Evolutionary conservation across 305 asterid genomes (phyloP), one percentile per base, ranked within the genome.

Genomic region (Plantago rigida): DNA sequence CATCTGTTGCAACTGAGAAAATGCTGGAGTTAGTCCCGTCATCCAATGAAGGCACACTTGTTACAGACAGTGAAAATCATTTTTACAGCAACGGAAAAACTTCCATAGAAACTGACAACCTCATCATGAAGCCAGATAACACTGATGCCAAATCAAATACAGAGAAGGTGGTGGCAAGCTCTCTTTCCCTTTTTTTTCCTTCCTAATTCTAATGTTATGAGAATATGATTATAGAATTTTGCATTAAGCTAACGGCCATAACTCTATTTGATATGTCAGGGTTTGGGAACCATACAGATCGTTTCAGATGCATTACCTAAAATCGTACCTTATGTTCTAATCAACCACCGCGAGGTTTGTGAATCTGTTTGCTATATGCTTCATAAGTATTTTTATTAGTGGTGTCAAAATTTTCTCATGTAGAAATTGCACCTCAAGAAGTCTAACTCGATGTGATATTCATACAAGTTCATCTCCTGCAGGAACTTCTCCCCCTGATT

Each of bases 401-500:
- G 54, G 71, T 29, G 42, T 68, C 57, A 56, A 47, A 53, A 58
- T 51, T 59, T 65, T 53, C 48, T 59, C 47, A 47, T 19, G 26
- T 19, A 46, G 52, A 15, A 14, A 52, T 55, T 47, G 26, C 22
- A 51, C 64, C 61, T 63, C 65, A 64, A 15, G 59, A 62, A 22
- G 67, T 69, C 39, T 62, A 51, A 54, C 60, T 52, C 48, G 45
- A 68, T 69, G 60, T 65, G 61, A 55, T 53, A 50, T 51, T 63
- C 39, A 57, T 56, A 46, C 67, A 54, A 62, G 28, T 72, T 67
- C 41, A 56, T 71, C 47, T 66, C 24, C 59, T 70, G 65, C 72
- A 93, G 99, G 97, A 93, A 75, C 97, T 93, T 63, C 96, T 93
- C 74, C 99, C 99, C 77, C 82, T 89, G 63, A 89, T 93, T 66